phyloP scores from a whole-genome alignment of 2,329 filamentous ascomycete species.

The Penicillium oxalicum region DNA sequence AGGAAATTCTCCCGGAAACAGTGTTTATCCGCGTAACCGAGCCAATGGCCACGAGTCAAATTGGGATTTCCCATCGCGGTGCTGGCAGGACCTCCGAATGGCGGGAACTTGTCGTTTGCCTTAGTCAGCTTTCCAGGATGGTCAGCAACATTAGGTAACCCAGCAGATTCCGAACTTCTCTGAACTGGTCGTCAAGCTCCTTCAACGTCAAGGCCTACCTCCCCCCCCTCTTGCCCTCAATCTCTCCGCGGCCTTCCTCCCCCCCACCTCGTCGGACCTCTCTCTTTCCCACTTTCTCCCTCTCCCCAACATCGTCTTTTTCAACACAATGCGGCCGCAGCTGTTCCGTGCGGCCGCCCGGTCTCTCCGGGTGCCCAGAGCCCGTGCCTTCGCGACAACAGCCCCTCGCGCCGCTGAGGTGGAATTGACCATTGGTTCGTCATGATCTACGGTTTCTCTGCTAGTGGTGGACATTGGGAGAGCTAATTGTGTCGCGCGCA shows the following conservation, averaged over 20 bases:
- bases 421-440: conserved; percentile 87
- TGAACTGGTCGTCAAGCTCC: conserved; percentile 17
- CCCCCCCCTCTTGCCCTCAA: conserved; percentile 8
- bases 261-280: conserved; percentile 8
- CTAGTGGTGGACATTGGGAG: conserved; percentile 24
- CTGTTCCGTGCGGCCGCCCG: conserved; percentile 57
- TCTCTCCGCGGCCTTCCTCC: conserved; percentile 14
- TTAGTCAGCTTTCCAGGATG: conserved; percentile 17
- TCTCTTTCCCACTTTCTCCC: conserved; percentile 10
- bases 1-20: conserved; percentile 21
- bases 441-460: conserved; percentile 50
- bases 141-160: conserved; percentile 27
- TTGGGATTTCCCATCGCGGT: conserved; percentile 31
- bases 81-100: too few relatives aligned
- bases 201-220: conserved; percentile 14
- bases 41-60: conserved; percentile 28
- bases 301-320: conserved; percentile 12
- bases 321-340: conserved; percentile 57
- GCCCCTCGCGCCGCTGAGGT: conserved; percentile 78
- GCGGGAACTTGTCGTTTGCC: neutral
- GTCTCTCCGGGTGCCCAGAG: conserved; percentile 47
- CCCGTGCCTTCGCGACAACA: conserved; percentile 77
- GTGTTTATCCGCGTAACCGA: conserved; percentile 27
- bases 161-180: conserved; percentile 29
- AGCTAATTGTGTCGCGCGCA: conserved; percentile 33